Base-by-base conservation (phyloP, 176 grass and related monocot genomes). In the Phragmites australis region DNA sequence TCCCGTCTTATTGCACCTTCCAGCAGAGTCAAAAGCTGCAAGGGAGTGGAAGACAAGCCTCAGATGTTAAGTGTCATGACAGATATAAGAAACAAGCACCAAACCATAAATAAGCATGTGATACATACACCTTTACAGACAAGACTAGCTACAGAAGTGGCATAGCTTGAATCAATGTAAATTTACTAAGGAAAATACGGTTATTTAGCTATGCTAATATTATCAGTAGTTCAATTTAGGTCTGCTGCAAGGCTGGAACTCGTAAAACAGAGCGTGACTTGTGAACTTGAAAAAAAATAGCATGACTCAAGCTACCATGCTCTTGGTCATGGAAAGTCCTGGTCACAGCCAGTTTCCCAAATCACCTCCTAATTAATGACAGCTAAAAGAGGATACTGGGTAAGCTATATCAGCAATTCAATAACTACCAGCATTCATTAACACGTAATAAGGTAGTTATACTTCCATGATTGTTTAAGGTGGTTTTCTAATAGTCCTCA, bases 21-120 rank as follows among this genome's bases (percentile, higher is more conserved):
- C 68, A 99, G 76, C 66, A 91, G 47, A 87, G 92, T 99, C 66
- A 99, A 84, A 54, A 89, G 86, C 95, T 97, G 88, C 81, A 78
- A 88, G 34, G 44, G 71, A 88, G 67, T 50, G 19, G 21, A 31
- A 77, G 26, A 60, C 34, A 65, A 22, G 55, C 71, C 56, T 62
- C 25, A 48, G 61, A 54, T 60, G 61, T 27, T 27, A 39, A 41
- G 43, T 56, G 30, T 47, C 32, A 77, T 54, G 8, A 43, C 53
- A 68, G 52, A 76, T 60, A 63, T 22, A 83, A 55, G 8, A 65
- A 64, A 80, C 30, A 55, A 25, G 21, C 42, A 58, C 21, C 6
- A 62, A 58, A 22, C 27, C 74, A 59, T 61, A 21, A 80, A 68
- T 43, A 80, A 43, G 23, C 6, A 43, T 39, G 9, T 46, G 31